Conservation (phyloP, 129 eudicot species). For the Pulicaria dysenterica region DNA sequence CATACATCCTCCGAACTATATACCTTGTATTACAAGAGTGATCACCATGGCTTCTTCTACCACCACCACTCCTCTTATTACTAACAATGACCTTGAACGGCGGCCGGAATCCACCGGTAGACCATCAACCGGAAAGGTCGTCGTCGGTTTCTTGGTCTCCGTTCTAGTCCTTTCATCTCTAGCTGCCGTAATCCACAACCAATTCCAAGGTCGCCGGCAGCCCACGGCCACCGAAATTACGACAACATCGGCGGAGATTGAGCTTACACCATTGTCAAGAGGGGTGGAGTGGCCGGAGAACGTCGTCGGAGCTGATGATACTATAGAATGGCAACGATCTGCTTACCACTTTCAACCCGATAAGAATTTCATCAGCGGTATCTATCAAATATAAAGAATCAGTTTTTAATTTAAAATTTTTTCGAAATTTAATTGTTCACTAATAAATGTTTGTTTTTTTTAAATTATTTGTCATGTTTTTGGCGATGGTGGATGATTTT, state of each 20-base stretch:
- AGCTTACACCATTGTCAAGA: background rate
- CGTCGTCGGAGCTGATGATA: conserved; percentile 4
- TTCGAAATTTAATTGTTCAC: background rate
- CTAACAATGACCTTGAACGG: background rate
- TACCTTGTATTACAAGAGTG: background rate
- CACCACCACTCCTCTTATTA: conserved; percentile 7
- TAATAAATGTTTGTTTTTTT: background rate
- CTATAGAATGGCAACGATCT: conserved; percentile 29
- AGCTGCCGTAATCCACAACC: conserved; percentile 17
- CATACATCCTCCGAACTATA: background rate
- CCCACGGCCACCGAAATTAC: background rate
- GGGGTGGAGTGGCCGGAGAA: conserved; percentile 17
- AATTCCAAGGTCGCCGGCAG: conserved; percentile 13
- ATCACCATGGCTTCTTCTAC: conserved; percentile 20
- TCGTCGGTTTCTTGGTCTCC: conserved; percentile 10
- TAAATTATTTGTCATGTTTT: background rate
- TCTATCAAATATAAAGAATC: background rate
- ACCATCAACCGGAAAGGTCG: conserved; percentile 2
- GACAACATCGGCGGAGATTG: background rate
- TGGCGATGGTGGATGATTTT: background rate
- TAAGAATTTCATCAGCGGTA: conserved; percentile 32
- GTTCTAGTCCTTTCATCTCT: conserved; percentile 14
- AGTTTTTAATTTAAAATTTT: background rate
- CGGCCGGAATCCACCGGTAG: background rate
- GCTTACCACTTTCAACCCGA: conserved; percentile 34